Percentiles rank a stretch among this genome's conserved stretches.
phyloP scores from a whole-genome alignment of 306 rosid genomes.

The Carpinus viminea region DNA sequence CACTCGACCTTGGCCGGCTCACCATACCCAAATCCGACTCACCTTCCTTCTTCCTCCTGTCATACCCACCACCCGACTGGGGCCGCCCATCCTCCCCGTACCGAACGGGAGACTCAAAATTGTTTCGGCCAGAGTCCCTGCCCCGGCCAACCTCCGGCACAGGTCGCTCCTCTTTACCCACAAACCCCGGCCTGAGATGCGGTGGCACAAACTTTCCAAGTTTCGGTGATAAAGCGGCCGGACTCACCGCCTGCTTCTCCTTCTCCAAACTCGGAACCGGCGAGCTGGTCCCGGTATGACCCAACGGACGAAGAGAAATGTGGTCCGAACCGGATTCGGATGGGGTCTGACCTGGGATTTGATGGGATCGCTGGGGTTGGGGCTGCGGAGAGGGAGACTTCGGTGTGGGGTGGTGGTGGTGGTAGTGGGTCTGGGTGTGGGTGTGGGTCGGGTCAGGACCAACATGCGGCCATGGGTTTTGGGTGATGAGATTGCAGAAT shows the following conservation, averaged over 20 bases:
- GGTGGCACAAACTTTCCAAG: conserved; percentile 76
- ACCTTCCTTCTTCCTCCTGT: conserved; percentile 45
- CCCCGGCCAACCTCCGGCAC: conserved; percentile 43
- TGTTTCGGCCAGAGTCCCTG: conserved; percentile 32
- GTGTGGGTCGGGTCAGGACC: conserved; percentile 65
- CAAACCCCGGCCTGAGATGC: conserved; percentile 81
- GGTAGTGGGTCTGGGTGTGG: conserved; percentile 48
- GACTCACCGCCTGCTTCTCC: conserved; percentile 36
- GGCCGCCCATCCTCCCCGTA: conserved; percentile 57
- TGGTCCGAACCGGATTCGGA: conserved; percentile 40
- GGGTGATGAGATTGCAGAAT: conserved; percentile 62
- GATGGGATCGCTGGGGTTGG: conserved; percentile 28
- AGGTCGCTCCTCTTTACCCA: conserved; percentile 43
- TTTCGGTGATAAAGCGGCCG: conserved; percentile 30
- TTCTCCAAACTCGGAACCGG: conserved; percentile 28
- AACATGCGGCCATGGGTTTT: conserved; percentile 80
- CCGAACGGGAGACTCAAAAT: conserved; percentile 34
- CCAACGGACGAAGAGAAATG: conserved; percentile 78
- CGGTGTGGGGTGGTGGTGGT: conserved; percentile 32
- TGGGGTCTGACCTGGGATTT: conserved; percentile 32
- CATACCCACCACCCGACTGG: conserved; percentile 63
- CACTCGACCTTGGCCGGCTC: conserved; percentile 51
- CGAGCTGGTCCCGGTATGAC: conserved; percentile 48
- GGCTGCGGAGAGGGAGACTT: conserved; percentile 19
- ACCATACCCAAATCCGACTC: conserved; percentile 39